Conservation (phyloP, 306 rosid species). For the Malus sylvestris region DNA sequence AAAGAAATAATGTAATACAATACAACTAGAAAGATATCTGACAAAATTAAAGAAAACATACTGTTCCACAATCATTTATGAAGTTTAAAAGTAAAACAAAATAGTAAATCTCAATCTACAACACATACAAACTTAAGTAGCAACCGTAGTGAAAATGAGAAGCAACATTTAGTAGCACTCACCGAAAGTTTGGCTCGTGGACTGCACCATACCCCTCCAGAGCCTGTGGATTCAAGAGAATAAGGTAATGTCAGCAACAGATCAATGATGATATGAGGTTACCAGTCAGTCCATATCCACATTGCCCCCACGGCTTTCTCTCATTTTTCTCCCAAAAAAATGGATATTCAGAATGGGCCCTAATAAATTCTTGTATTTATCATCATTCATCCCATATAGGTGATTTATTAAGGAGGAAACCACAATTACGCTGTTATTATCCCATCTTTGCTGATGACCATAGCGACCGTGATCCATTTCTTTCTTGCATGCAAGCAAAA, state of each 20-base stretch:
- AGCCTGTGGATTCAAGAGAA: constrained; percentile 99
- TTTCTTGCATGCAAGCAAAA: constrained; percentile 51
- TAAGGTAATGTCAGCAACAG: constrained; percentile 97
- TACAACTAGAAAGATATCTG: constrained; percentile 4
- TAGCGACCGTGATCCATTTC: constrained; percentile 98
- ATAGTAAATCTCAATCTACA: not conserved
- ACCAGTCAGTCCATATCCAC: constrained; percentile 99
- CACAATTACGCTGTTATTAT: constrained; percentile 99
- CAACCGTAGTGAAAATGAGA: constrained; percentile 25
- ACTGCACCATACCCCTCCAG: constrained; percentile 86
- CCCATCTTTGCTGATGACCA: constrained; percentile 98
- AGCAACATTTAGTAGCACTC: constrained; percentile 48
- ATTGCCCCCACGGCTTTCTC: constrained; percentile 90
- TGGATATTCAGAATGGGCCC: constrained; percentile 68
- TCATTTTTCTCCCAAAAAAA: constrained; percentile 57
- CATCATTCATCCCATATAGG: constrained; percentile 94
- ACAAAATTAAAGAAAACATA: constrained; percentile 11
- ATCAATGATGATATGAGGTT: constrained; percentile 79
- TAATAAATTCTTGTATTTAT: constrained; percentile 76
- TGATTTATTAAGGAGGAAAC: constrained; percentile 98
- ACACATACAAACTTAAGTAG: not conserved
- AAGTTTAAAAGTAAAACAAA: not conserved
- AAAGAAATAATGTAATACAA: constrained; percentile 23
- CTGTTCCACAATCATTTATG: not conserved
- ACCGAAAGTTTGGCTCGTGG: constrained; percentile 92